A percentile compares a stretch with the other conserved stretches of the same genome.
Evolutionary conservation across 2,329 filamentous ascomycete species (phyloP).

Genomic region (Cryphonectria parasitica): DNA sequence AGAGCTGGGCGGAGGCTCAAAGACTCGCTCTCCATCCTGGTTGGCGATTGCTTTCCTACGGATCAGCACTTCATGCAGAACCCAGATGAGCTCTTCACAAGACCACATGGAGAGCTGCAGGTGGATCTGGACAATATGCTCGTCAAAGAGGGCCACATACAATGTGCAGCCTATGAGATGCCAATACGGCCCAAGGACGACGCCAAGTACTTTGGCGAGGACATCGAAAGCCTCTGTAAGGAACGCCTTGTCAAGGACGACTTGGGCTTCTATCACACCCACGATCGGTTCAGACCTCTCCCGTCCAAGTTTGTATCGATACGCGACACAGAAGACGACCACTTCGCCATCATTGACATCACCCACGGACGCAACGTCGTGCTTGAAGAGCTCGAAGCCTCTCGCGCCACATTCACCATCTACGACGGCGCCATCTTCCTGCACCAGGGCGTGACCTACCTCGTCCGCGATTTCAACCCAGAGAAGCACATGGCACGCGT

Average conservation of each 20-base stretch:
- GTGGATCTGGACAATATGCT: slow-evolving; percentile 92
- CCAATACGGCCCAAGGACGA: slow-evolving; percentile 83
- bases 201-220: slow-evolving; percentile 74
- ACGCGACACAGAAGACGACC: slow-evolving; percentile 83
- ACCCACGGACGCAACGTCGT: slow-evolving; percentile 82
- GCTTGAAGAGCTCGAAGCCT: slow-evolving; percentile 93
- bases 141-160: slow-evolving; percentile 88
- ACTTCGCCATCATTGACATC: slow-evolving; percentile 91
- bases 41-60: slow-evolving; percentile 86
- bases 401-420: slow-evolving; percentile 90
- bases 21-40: slow-evolving; percentile 86
- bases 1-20: slow-evolving; percentile 90
- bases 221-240: slow-evolving; percentile 70
- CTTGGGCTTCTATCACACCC: slow-evolving; percentile 86
- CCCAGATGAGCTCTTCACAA: slow-evolving; percentile 89
- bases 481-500: slow-evolving; percentile 85
- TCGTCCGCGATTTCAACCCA: slow-evolving; percentile 86
- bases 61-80: slow-evolving; percentile 99
- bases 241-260: slow-evolving; percentile 76
- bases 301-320: slow-evolving; percentile 86
- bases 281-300: slow-evolving; percentile 82
- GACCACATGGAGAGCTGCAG: slow-evolving; percentile 85
- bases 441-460: slow-evolving; percentile 91
- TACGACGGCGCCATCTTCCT: slow-evolving; percentile 98
- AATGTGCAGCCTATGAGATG: slow-evolving; percentile 95